A percentile compares a stretch with the other conserved stretches of the same genome.
Conservation (phyloP, 257 asterid genomes). For the Sherardia arvensis region DNA sequence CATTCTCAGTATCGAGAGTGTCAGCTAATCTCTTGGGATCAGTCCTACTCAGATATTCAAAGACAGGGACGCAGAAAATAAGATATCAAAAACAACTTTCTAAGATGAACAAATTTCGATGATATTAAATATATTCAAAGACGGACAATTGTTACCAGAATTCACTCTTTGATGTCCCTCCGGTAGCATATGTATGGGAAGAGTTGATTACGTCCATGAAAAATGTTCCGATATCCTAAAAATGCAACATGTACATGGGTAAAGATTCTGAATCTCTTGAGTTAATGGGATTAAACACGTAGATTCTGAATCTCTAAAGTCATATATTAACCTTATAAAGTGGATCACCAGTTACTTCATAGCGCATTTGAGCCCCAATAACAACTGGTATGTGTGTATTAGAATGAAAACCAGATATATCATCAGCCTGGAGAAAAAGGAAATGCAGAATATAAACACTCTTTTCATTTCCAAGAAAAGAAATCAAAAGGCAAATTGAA, state of each 20-base stretch:
- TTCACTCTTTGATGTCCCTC: constrained; percentile 78
- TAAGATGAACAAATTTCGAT: not conserved
- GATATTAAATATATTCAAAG: not conserved
- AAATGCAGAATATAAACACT: constrained; percentile 1
- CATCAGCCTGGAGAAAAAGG: constrained; percentile 51
- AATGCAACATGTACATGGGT: not conserved
- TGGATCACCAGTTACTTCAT: constrained; percentile 81
- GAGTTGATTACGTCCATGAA: constrained; percentile 81
- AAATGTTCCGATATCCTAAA: constrained; percentile 66
- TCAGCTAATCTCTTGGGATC: constrained; percentile 73
- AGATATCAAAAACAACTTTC: not conserved
- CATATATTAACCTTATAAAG: constrained; percentile 45
- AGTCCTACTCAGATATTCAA: constrained; percentile 31
- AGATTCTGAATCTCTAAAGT: not conserved
- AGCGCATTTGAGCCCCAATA: constrained; percentile 88
- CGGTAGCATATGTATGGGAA: constrained; percentile 87
- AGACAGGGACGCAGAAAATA: not conserved
- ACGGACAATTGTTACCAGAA: constrained; percentile 45
- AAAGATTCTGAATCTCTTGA: not conserved
- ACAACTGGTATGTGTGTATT: constrained; percentile 92
- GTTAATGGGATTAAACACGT: not conserved
- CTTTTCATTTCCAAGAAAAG: not conserved
- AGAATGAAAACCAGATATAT: constrained; percentile 62
- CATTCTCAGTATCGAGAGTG: constrained; percentile 55
- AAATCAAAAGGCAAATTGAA: not conserved